phyloP scores from a whole-genome alignment of 2,329 filamentous ascomycete genomes.

The Xenoacremonium recifei region DNA sequence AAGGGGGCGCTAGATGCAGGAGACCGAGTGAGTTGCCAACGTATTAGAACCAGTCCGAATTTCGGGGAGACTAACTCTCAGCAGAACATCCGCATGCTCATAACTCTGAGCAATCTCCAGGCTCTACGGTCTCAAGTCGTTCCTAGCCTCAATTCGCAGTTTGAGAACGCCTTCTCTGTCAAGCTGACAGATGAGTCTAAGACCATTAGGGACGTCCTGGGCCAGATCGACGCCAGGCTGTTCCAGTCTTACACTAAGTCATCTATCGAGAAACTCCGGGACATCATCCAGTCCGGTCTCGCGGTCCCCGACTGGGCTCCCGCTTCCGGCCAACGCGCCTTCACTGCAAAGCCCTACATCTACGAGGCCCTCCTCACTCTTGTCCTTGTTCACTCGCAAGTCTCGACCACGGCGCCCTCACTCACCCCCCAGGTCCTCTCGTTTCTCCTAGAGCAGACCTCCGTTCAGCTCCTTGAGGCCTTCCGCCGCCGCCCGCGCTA shows the following conservation, averaged over 20 bases:
- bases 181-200: slow-evolving; percentile 92
- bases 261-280: slow-evolving; percentile 64
- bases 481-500: slow-evolving; percentile 70
- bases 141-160: slow-evolving; percentile 84
- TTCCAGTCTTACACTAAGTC: slow-evolving; percentile 91
- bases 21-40: slow-evolving; percentile 49
- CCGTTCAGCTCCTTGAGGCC: slow-evolving; percentile 74
- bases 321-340: slow-evolving; percentile 54
- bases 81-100: slow-evolving; percentile 86
- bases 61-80: slow-evolving; percentile 25
- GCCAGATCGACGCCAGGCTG: slow-evolving; percentile 84
- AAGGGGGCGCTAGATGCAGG: slow-evolving; percentile 52
- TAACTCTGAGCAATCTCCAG: slow-evolving; percentile 91
- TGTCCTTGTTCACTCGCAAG: slow-evolving; percentile 89
- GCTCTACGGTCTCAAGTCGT: slow-evolving; percentile 78
- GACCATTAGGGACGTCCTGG: slow-evolving; percentile 85
- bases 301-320: slow-evolving; percentile 71
- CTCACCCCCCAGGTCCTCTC: slow-evolving; percentile 81
- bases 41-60: neutral
- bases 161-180: slow-evolving; percentile 91
- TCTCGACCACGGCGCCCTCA: slow-evolving; percentile 73
- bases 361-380: slow-evolving; percentile 83
- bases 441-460: slow-evolving; percentile 80
- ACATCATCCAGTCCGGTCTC: slow-evolving; percentile 73
- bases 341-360: slow-evolving; percentile 81